These are phyloP conservation scores for Trichoderma virens DNA, from an alignment of 495 filamentous ascomycete species.

Conservation along the genomic window DNA sequence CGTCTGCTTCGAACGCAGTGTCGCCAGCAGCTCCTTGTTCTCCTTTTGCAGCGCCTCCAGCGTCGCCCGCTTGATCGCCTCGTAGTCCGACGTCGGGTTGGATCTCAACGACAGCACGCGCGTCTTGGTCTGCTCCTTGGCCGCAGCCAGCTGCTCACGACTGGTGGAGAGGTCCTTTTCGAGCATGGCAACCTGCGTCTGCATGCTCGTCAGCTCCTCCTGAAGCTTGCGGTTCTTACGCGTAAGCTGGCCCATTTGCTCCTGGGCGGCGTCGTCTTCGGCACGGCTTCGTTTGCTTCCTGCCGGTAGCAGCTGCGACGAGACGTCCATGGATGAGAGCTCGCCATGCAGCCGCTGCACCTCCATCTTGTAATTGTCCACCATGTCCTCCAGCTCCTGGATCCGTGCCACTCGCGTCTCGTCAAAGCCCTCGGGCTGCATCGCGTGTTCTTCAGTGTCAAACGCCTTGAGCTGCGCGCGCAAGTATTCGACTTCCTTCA, in stretches of 20 bases:
- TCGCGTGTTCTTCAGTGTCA: slow-evolving; percentile 79
- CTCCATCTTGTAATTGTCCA: slow-evolving; percentile 86
- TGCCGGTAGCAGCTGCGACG: slow-evolving; percentile 18
- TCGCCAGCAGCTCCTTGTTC: slow-evolving; percentile 61
- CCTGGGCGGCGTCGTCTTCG: slow-evolving; percentile 53
- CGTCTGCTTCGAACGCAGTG: slow-evolving; percentile 29
- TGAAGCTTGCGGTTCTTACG: slow-evolving; percentile 83
- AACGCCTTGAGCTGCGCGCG: slow-evolving; percentile 88
- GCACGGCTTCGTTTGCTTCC: slow-evolving; percentile 52
- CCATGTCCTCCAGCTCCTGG: slow-evolving; percentile 69
- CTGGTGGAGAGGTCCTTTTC: slow-evolving; percentile 68
- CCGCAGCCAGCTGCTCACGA: slow-evolving; percentile 59
- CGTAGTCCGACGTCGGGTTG: slow-evolving; percentile 79
- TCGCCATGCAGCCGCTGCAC: slow-evolving; percentile 65
- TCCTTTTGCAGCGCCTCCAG: slow-evolving; percentile 70
- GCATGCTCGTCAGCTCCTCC: slow-evolving; percentile 60
- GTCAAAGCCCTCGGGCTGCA: slow-evolving; percentile 71
- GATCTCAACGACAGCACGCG: slow-evolving; percentile 80
- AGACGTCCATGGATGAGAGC: slow-evolving; percentile 52
- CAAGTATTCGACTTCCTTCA: slow-evolving; percentile 90
- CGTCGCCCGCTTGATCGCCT: slow-evolving; percentile 73
- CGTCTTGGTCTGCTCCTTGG: slow-evolving; percentile 66
- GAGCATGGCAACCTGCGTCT: slow-evolving; percentile 57
- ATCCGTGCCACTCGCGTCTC: slow-evolving; percentile 68
- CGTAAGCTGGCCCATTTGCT: slow-evolving; percentile 71